Evolutionary conservation across 2,329 filamentous ascomycete species (phyloP), one percentile per base, ranked within the genome.

Genomic region (Aureobasidium musti): DNA sequence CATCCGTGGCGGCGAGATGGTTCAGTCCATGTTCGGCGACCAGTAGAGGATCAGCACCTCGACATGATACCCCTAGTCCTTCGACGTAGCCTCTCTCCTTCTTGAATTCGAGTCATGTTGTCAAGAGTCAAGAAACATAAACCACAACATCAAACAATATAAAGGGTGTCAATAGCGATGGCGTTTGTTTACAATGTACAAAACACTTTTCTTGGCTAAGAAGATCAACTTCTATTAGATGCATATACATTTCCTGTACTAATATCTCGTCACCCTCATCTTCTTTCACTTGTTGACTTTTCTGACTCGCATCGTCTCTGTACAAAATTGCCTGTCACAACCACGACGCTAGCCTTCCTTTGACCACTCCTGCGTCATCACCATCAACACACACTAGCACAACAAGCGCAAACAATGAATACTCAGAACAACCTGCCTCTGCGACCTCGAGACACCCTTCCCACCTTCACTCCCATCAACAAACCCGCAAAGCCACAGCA

Each of bases 1-100:
- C 5, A 72, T 72, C 14, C 69, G 77, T 60, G 75, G 75, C 19
- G 76, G 76, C 19, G 76, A 78, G 67, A 74, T 78, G 72, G 76
- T 78, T 8, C 68, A 75, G 37, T 75, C 70, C 57, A 76, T 78
- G 43, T 77, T 78, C 61, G 75, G 75, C 53, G 8, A 3, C 59
- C 33, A 63, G 8, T 63, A 63, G 39, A 35, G 11, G 19, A 39
- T 21, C 39, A 37, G n/a, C 21, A 11, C 26, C 33, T 39, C 45
- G 30, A 50, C 43, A 35, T 49, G 59, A 50, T 52, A 63, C 33
- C 45, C 57, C 33, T 2, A 23, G 28, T 6, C 5, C 39, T 17
- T 41, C 10, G 14, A 17, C 21, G 19, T 7, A 26, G 26, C n/a
- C 28, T 2, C 23, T 47, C 19, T 23, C 5, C 57, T 23, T 41